These are phyloP conservation scores for Coix lacrymajobi DNA, from an alignment of 176 grass and related monocot species.

Conservation along the genomic window DNA sequence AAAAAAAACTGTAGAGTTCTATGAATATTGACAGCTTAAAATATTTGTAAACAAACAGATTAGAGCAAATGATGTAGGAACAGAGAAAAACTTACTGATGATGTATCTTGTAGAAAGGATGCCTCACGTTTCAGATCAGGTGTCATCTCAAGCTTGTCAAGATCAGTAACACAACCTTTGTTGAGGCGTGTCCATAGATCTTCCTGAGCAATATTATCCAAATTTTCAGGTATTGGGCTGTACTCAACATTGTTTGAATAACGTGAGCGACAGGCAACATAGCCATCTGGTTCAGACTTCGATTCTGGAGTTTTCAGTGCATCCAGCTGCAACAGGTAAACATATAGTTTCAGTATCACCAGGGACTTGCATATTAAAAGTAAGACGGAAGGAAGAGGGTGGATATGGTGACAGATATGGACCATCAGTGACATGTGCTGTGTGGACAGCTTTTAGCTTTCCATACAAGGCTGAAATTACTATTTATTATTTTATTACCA, in stretches of 20 bases:
- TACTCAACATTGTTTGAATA: slow-evolving; percentile 51
- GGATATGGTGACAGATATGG: slow-evolving; percentile 1
- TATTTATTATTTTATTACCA: not conserved
- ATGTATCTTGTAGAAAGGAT: slow-evolving; percentile 25
- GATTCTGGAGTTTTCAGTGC: slow-evolving; percentile 72
- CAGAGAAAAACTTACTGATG: slow-evolving; percentile 36
- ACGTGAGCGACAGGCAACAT: slow-evolving; percentile 47
- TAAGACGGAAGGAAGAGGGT: not conserved
- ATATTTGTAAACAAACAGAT: not conserved
- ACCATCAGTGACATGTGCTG: not conserved
- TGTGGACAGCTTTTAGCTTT: not conserved
- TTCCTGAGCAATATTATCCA: slow-evolving; percentile 53
- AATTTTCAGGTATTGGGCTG: slow-evolving; percentile 60
- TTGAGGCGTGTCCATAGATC: slow-evolving; percentile 75
- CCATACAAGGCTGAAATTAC: not conserved
- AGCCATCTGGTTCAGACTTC: slow-evolving; percentile 39
- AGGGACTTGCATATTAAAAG: not conserved
- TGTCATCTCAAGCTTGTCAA: slow-evolving; percentile 75
- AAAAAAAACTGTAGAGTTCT: not conserved
- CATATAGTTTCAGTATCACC: not conserved
- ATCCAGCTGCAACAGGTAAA: slow-evolving; percentile 37
- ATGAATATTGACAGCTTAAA: not conserved
- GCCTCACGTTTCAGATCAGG: slow-evolving; percentile 36
- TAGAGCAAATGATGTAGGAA: not conserved
- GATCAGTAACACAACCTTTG: slow-evolving; percentile 74